These are phyloP conservation scores for Hymenoscyphus linearis DNA, from an alignment of 2,329 filamentous ascomycete genomes.

Conservation along the genomic window DNA sequence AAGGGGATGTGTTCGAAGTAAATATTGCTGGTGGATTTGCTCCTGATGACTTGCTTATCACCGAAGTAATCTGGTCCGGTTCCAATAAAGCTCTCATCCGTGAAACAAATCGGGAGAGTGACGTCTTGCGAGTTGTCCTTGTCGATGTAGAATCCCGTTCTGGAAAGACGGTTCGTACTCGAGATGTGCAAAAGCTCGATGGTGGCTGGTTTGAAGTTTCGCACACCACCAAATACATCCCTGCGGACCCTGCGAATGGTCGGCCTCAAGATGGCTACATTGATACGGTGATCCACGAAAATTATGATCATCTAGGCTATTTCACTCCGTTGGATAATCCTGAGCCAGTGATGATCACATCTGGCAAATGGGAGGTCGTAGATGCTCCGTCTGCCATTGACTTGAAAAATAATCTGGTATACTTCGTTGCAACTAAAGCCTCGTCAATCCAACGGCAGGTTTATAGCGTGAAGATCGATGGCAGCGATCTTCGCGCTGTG, in stretches of 20 bases:
- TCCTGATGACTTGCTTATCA: constrained; percentile 82
- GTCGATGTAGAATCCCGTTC: constrained; percentile 71
- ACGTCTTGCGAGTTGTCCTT: constrained; percentile 80
- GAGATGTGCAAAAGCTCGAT: constrained; percentile 79
- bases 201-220: constrained; percentile 97
- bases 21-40: constrained; percentile 71
- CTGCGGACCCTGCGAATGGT: constrained; percentile 71
- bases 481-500: constrained; percentile 64
- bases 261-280: constrained; percentile 84
- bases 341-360: constrained; percentile 78
- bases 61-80: constrained; percentile 87
- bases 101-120: constrained; percentile 90
- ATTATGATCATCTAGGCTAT: constrained; percentile 88
- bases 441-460: constrained; percentile 86
- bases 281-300: constrained; percentile 80
- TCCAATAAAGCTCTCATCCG: constrained; percentile 73
- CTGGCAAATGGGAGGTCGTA: constrained; percentile 88
- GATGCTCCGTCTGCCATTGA: constrained; percentile 80
- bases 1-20: constrained; percentile 74
- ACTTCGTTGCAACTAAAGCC: constrained; percentile 83
- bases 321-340: constrained; percentile 83
- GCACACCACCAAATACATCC: constrained; percentile 78
- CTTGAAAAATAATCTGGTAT: constrained; percentile 78
- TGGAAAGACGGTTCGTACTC: constrained; percentile 72
- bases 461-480: constrained; percentile 83